These are phyloP conservation scores for Colletotrichum sp. DNA, from an alignment of 2,329 filamentous ascomycete species.

Conservation along the genomic window DNA sequence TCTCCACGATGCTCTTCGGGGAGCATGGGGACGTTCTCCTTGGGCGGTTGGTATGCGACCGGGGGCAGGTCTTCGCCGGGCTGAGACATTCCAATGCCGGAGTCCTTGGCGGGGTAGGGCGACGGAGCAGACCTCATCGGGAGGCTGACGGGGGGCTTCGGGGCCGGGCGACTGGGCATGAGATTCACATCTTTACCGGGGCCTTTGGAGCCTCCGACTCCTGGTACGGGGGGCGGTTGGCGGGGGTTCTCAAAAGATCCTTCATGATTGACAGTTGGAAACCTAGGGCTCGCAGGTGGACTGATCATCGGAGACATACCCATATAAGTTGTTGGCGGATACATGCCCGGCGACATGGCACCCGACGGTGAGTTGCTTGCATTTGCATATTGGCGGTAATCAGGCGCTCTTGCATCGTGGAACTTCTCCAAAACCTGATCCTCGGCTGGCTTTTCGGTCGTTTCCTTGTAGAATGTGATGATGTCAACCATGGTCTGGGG, in stretches of 20 bases:
- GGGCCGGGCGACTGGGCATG: conserved; percentile 84
- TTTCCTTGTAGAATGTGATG: conserved; percentile 96
- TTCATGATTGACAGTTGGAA: conserved; percentile 83
- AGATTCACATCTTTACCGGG: conserved; percentile 63
- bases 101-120: conserved; percentile 65
- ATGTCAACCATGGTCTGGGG: conserved; percentile 96
- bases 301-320: conserved; percentile 71
- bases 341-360: conserved; percentile 57
- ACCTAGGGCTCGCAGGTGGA: conserved; percentile 83
- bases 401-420: conserved; percentile 76
- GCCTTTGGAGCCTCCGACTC: conserved; percentile 51
- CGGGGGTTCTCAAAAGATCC: conserved; percentile 97
- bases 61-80: conserved; percentile 59
- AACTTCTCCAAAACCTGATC: conserved; percentile 97
- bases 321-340: conserved; percentile 59
- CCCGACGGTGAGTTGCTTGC: conserved; percentile 41
- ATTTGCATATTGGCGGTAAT: conserved; percentile 48
- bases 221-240: conserved; percentile 86
- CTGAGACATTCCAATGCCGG: conserved; percentile 65
- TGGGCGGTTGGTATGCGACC: conserved; percentile 50
- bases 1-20: conserved; percentile 61
- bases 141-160: conserved; percentile 77
- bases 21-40: conserved; percentile 64
- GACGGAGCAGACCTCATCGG: conserved; percentile 62
- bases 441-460: conserved; percentile 78